Evolutionary conservation across 2,329 filamentous ascomycete species (phyloP).

Genomic region (Tolypocladium endophyticum): DNA sequence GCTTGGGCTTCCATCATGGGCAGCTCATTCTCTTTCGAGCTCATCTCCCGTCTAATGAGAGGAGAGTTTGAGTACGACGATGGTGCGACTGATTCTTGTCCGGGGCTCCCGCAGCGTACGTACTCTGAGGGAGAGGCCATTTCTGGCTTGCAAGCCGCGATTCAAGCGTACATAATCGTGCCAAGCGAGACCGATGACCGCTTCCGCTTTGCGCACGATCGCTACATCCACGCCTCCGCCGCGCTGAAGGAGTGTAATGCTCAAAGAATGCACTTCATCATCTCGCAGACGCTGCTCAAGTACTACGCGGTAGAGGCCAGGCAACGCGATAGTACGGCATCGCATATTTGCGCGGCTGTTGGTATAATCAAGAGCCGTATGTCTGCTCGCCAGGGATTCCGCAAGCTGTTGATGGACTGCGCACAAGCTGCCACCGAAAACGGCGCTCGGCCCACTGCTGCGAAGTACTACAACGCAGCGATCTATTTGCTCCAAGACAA

Average conservation of each 20-base stretch:
- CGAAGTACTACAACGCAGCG: slow-evolving; percentile 71
- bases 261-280: slow-evolving; percentile 81
- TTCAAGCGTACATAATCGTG: slow-evolving; percentile 72
- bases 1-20: slow-evolving; percentile 81
- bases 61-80: slow-evolving; percentile 60
- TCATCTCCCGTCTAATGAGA: slow-evolving; percentile 67
- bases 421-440: slow-evolving; percentile 71
- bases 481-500: slow-evolving; percentile 68
- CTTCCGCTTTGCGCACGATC: slow-evolving; percentile 82
- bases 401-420: slow-evolving; percentile 68
- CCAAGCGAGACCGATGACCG: slow-evolving; percentile 75
- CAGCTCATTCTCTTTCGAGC: slow-evolving; percentile 70
- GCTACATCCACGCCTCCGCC: slow-evolving; percentile 67
- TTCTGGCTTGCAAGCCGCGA: slow-evolving; percentile 68
- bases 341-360: slow-evolving; percentile 70
- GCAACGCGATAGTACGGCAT: slow-evolving; percentile 61
- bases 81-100: slow-evolving; percentile 22
- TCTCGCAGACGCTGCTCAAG: slow-evolving; percentile 71
- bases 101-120: slow-evolving; percentile 9
- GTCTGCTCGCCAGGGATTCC: slow-evolving; percentile 50
- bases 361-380: slow-evolving; percentile 63
- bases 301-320: slow-evolving; percentile 52
- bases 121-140: slow-evolving; percentile 60
- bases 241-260: slow-evolving; percentile 59
- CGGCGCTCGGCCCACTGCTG: slow-evolving; percentile 70